phyloP scores from a whole-genome alignment of 164 flowering plant genomes.

The Aristolochia californica region DNA sequence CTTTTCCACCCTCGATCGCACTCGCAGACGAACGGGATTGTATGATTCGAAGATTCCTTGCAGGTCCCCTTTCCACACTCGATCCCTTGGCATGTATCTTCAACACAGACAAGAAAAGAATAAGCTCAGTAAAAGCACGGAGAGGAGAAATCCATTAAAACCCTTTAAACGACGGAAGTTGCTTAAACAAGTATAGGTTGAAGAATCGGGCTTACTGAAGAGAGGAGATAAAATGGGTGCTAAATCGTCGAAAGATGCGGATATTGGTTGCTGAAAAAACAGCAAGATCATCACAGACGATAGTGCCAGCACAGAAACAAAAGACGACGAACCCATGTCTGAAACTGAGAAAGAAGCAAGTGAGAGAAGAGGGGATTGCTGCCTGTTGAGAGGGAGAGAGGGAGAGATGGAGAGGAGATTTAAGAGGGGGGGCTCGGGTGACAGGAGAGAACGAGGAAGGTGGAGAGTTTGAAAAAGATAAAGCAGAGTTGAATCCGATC shows the following conservation, averaged over 20 bases:
- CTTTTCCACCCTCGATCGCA: slow-evolving; percentile 9
- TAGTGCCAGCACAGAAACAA: neutral
- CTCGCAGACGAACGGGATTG: slow-evolving; percentile 4
- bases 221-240: slow-evolving; percentile 1
- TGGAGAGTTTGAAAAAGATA: too few species aligned
- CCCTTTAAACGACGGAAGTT: too few species aligned
- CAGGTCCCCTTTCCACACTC: slow-evolving; percentile 11
- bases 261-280: neutral
- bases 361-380: neutral
- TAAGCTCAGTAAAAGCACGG: neutral
- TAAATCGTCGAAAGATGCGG: neutral
- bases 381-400: neutral
- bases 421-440: too few species aligned
- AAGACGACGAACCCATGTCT: neutral
- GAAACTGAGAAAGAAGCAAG: neutral
- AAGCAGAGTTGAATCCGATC: too few species aligned
- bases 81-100: neutral
- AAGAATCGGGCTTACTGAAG: slow-evolving; percentile 1
- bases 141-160: neutral
- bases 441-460: too few species aligned
- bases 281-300: neutral
- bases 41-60: neutral
- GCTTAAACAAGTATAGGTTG: neutral
- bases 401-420: neutral
- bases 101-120: neutral